These are phyloP conservation scores for Tylopilus sp. DNA, from an alignment of 768 basidiomycete genomes.

Conservation along the genomic window DNA sequence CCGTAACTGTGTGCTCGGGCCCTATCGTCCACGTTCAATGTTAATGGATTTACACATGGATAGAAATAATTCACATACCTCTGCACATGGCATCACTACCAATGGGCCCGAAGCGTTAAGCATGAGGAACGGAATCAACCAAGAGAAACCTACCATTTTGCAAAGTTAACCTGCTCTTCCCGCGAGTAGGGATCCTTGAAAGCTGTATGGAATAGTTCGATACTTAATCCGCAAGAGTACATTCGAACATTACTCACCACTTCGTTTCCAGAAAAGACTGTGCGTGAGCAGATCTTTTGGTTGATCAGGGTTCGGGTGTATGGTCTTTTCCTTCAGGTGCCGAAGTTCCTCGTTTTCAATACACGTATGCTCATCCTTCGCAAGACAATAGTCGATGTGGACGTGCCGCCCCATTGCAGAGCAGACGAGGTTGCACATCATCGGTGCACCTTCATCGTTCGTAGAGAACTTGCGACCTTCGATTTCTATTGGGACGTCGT, in stretches of 20 bases:
- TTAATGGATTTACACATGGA: no score
- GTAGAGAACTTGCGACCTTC: conserved; percentile 53
- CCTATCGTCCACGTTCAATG: conserved; percentile 33
- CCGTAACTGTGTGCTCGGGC: conserved; percentile 44
- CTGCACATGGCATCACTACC: conserved; percentile 49
- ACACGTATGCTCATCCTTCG: conserved; percentile 36
- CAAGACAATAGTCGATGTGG: conserved; percentile 56
- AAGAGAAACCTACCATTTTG: conserved; percentile 47
- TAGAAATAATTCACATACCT: conserved; percentile 43
- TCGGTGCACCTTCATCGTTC: conserved; percentile 56
- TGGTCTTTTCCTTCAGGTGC: conserved; percentile 40
- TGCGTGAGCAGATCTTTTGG: conserved; percentile 57
- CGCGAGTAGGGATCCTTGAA: conserved; percentile 63
- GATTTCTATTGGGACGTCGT: conserved; percentile 49
- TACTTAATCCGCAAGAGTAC: no score
- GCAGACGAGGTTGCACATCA: conserved; percentile 62
- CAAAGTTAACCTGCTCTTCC: conserved; percentile 53
- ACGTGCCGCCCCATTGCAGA: conserved; percentile 52
- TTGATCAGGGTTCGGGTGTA: conserved; percentile 45
- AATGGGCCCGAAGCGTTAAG: background rate
- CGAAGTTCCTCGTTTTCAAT: conserved; percentile 38
- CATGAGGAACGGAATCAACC: background rate
- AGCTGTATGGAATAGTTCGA: conserved; percentile 29
- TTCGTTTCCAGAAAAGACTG: conserved; percentile 53
- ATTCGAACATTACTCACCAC: conserved; percentile 37